Base-by-base conservation (phyloP, 2,329 filamentous ascomycete genomes). In the Epicoccum sorghinum region DNA sequence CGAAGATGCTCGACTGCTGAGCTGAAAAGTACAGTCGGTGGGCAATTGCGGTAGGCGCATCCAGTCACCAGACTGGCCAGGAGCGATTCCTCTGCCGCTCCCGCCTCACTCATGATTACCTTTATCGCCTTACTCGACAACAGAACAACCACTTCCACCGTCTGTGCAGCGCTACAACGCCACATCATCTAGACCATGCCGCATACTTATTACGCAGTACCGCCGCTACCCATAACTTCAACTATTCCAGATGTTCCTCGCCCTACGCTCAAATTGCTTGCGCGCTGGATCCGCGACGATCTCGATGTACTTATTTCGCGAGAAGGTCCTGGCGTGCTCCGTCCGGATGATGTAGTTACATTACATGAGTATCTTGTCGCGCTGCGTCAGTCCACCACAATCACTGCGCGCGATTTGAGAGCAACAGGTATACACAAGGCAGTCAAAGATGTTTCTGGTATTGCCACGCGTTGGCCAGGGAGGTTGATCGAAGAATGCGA, bases 371-470 rank as follows among this genome's bases (percentile, higher is more conserved):
- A 77, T 4, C 72, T 80, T 23, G 52, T 67, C 23, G 60, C 62
- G 5, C 55, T 73, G 3, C 54, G 52, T 18, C 41, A 55, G 5
- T 58, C 62, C 36, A 37, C 65, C 44, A 53, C 54, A 9, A 65
- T 79, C 39, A 68, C 62, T 7, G 56, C 73, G 0, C 60, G 68
- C 13, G 70, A 74, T 35, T 57, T 81, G 5, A 72, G 76, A 7
- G 75, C 71, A 30, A 78, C 77, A 6, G 74, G 79, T 14, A 78
- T 82, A n/a, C 78, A 81, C 53, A 66, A 71, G 30, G 79, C 79
- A 0, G 65, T 82, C 7, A 61, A 69, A 41, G 74, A 76, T 2
- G 73, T 82, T 4, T 59, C 75, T 8, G 78, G 78, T 4, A 71
- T 73, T 24, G 78, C 77, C 2, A 81, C 79, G 2, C 66, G 79